Evolutionary conservation across 352 stramenopile genomes (phyloP).

Genomic region (Globisporangium solare): DNA sequence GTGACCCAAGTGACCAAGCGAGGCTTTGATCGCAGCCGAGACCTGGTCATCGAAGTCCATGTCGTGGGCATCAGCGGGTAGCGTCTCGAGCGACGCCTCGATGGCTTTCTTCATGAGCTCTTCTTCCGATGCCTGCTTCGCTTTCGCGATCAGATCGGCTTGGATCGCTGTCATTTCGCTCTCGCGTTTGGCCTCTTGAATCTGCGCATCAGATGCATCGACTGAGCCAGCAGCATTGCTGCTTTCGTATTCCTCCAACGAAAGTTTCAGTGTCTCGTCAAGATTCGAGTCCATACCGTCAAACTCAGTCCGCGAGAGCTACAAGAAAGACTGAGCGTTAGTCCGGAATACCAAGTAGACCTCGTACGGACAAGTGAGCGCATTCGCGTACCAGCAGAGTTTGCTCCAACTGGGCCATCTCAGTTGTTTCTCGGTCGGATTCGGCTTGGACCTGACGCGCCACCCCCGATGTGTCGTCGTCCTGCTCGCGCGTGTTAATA

Average conservation of each 20-base stretch:
- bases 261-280: constrained; percentile 68
- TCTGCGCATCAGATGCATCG: constrained; percentile 4
- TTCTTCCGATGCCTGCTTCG: constrained; percentile 66
- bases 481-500: constrained; percentile 49
- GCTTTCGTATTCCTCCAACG: constrained; percentile 40
- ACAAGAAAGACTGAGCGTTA: not conserved
- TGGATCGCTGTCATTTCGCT: constrained; percentile 78
- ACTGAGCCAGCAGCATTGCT: constrained; percentile 1
- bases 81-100: constrained; percentile 47
- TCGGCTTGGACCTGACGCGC: constrained; percentile 25
- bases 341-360: not conserved
- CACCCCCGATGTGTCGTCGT: constrained; percentile 19
- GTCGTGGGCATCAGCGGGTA: not conserved
- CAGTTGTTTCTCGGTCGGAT: constrained; percentile 43
- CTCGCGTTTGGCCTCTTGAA: constrained; percentile 50
- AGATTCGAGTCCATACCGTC: constrained; percentile 71
- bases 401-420: constrained; percentile 69
- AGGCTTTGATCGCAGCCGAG: constrained; percentile 65
- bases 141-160: constrained; percentile 60
- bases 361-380: no score
- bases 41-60: constrained; percentile 53
- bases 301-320: constrained; percentile 75
- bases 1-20: constrained; percentile 22
- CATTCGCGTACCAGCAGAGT: constrained; percentile 47
- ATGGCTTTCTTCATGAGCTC: constrained; percentile 68